Evolutionary conservation across 805 yeast species (phyloP), one percentile per base, ranked within the genome.

Genomic region (Wickerhamiella musiphila): DNA sequence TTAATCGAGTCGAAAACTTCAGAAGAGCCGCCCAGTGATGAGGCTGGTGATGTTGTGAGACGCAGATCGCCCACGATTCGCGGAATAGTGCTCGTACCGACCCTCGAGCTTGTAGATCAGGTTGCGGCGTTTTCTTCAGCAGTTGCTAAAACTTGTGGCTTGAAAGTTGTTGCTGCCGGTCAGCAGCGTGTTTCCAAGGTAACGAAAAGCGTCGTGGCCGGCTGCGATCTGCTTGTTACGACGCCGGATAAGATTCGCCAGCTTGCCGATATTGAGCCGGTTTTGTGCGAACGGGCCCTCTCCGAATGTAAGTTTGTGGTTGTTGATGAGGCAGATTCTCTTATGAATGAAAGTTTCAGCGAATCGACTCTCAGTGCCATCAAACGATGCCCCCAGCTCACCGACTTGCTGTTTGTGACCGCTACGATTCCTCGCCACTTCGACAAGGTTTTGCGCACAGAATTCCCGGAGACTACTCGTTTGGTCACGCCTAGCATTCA

Each of bases 291-390:
- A 13, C 37, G 39, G 11, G 45, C 41, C 22, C 38, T 67, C 9
- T 46, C 60, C 37, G 41, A 65, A 53, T 70, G 75, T 4, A 61
- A 63, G 18, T 75, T 65, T 46, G 61, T 77, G 28, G 86, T 79
- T 2, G 67, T 78, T 10, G 98, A 86, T 50, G 98, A 86, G 53
- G 96, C 98, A 0, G 98, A 86, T 54, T 78, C 94, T 0, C 57
- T 86, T 35, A 65, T 84, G 71, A 93, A 84, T 49, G 67, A 70
- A 32, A 74, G 90, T 0, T 84, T 83, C 65, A 52, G 73, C 8
- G 63, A 64, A 17, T 73, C 70, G 30, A 78, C 94, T 2, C 64
- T 69, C 39, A 52, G 58, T 2, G 66, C 69, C 1, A 55, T 82
- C 10, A 59, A 53, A 15, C 42, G 53, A 30, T 61, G 72, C 56